Conservation (phyloP, 495 filamentous ascomycete species). For the Penicillium steckii region DNA sequence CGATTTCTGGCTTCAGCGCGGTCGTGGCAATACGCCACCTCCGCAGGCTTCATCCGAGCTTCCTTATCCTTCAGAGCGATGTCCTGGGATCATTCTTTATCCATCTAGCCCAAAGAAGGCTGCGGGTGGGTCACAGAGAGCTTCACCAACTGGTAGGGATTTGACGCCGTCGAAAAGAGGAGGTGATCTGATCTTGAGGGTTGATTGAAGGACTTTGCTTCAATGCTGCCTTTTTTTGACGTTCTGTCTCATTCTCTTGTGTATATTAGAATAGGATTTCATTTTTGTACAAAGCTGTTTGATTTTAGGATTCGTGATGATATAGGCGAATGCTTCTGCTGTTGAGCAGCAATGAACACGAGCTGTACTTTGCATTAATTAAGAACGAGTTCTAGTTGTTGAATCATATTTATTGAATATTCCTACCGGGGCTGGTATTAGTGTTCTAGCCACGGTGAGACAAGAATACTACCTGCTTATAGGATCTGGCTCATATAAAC, state of each 20-base stretch:
- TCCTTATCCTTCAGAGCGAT: slow-evolving; percentile 24
- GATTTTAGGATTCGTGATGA: too few relatives aligned
- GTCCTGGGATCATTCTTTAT: slow-evolving; percentile 13
- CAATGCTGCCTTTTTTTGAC: not conserved
- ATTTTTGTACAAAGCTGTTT: not conserved
- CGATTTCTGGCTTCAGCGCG: slow-evolving; percentile 32
- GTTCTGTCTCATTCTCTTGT: not conserved
- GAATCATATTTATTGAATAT: too few relatives aligned
- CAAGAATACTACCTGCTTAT: too few relatives aligned
- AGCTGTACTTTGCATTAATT: too few relatives aligned
- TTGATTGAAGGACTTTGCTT: slow-evolving; percentile 27
- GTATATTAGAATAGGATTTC: not conserved
- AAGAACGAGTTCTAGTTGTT: too few relatives aligned
- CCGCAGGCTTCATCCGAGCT: slow-evolving; percentile 1
- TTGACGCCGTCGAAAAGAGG: slow-evolving; percentile 37
- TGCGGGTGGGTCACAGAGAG: slow-evolving; percentile 13
- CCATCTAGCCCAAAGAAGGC: slow-evolving; percentile 22
- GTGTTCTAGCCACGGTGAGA: too few relatives aligned
- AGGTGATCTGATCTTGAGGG: slow-evolving; percentile 36
- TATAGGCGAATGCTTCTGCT: too few relatives aligned
- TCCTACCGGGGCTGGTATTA: too few relatives aligned
- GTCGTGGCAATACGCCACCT: not conserved
- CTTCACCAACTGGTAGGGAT: slow-evolving; percentile 32
- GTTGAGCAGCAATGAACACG: too few relatives aligned
- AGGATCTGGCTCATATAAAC: too few relatives aligned